These are phyloP conservation scores for Entrophospora sp. DNA, from an alignment of 192 early-diverging fungal genomes.

Conservation along the genomic window DNA sequence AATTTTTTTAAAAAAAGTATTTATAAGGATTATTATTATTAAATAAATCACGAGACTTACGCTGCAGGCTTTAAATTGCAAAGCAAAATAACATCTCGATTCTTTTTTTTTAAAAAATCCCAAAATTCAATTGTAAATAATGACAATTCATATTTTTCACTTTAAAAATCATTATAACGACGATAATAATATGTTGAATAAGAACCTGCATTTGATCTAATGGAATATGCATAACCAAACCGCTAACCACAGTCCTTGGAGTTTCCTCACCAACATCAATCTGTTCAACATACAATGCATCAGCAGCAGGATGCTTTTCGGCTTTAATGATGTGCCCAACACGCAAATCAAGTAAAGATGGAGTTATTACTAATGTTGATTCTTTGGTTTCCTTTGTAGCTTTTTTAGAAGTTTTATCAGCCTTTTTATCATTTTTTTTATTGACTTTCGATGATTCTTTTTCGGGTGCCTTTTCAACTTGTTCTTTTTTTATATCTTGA, in stretches of 20 bases:
- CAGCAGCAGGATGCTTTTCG: conserved; percentile 90
- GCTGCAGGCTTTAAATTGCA: conserved; percentile 92
- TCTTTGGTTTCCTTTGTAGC: conserved; percentile 52
- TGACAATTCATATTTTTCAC: too few species aligned
- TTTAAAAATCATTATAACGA: conserved; percentile 57
- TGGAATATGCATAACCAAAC: conserved; percentile 86
- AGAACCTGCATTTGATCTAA: conserved; percentile 77
- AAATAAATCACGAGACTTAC: background rate
- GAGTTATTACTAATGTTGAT: conserved; percentile 42
- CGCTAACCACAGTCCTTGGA: conserved; percentile 83
- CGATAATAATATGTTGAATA: conserved; percentile 50
- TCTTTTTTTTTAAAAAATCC: too few species aligned
- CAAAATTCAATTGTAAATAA: too few species aligned
- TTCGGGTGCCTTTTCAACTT: conserved; percentile 20
- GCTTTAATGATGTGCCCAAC: conserved; percentile 82
- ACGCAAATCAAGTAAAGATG: conserved; percentile 85
- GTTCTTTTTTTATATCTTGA: too few species aligned
- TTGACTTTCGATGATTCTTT: conserved; percentile 35
- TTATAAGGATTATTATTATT: background rate
- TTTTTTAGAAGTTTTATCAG: conserved; percentile 30
- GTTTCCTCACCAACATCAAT: conserved; percentile 84
- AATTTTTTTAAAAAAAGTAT: background rate
- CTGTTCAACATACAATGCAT: conserved; percentile 91
- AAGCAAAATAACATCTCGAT: conserved; percentile 61
- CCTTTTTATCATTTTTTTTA: conserved; percentile 28